phyloP scores from a whole-genome alignment of 306 rosid species.

The Vigna unguiculata region DNA sequence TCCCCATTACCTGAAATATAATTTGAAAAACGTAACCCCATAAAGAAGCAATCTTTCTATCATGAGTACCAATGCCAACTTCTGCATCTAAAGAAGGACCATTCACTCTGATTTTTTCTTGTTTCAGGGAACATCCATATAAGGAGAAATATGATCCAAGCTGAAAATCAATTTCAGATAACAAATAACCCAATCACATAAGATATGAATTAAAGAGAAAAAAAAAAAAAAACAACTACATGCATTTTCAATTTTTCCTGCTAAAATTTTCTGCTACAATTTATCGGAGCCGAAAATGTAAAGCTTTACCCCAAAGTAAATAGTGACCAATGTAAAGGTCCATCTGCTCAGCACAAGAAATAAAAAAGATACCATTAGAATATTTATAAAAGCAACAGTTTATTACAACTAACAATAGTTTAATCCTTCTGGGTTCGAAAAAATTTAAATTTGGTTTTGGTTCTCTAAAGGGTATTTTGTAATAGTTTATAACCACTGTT shows the following conservation, averaged over 20 bases:
- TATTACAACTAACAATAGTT: neutral
- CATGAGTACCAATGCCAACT: slow-evolving; percentile 51
- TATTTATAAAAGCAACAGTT: neutral
- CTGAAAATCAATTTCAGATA: slow-evolving; percentile 57
- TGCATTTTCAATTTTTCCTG: neutral
- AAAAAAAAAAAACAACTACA: neutral
- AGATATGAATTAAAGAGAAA: neutral
- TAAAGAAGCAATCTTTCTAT: slow-evolving; percentile 55
- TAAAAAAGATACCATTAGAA: slow-evolving; percentile 39
- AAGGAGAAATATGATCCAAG: slow-evolving; percentile 68
- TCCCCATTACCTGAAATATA: slow-evolving; percentile 69
- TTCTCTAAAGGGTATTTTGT: too few species aligned
- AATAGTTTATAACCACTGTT: too few species aligned
- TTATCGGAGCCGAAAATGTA: slow-evolving; percentile 31
- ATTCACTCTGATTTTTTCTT: slow-evolving; percentile 40
- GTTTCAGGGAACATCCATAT: slow-evolving; percentile 61
- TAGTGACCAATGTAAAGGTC: slow-evolving; percentile 82
- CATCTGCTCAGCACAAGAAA: slow-evolving; percentile 66
- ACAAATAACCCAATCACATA: slow-evolving; percentile 34
- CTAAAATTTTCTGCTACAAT: slow-evolving; percentile 4
- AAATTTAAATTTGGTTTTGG: too few species aligned
- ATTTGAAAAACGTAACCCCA: slow-evolving; percentile 77
- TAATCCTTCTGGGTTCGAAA: neutral
- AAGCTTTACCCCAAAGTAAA: slow-evolving; percentile 87
- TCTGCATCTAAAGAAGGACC: slow-evolving; percentile 54